A percentile compares a stretch with the other conserved stretches of the same genome.
Conservation (phyloP, 2,329 filamentous ascomycete genomes). For the Sporothrix pseudoabietina region DNA sequence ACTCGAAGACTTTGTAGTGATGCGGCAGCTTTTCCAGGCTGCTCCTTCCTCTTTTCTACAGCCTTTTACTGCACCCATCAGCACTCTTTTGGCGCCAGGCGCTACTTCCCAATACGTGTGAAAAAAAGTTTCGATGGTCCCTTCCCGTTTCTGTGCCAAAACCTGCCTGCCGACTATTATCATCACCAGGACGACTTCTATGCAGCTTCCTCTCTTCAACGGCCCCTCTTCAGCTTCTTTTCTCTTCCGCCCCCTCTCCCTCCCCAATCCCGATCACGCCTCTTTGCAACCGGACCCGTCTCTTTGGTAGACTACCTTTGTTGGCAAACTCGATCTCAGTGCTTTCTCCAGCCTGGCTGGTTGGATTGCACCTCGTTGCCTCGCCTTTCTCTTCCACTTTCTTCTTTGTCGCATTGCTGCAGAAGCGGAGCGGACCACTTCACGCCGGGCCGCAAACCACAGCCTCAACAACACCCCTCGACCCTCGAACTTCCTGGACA, state of each 20-base stretch:
- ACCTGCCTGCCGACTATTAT: conserved; percentile 14
- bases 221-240: background rate
- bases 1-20: background rate
- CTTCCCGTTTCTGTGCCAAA: conserved; percentile 11
- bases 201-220: conserved; percentile 4
- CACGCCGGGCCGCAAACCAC: background rate
- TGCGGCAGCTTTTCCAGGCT: background rate
- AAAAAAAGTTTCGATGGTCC: conserved; percentile 26
- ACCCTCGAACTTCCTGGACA: background rate
- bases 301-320: background rate
- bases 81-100: conserved; percentile 4
- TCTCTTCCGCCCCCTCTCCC: background rate
- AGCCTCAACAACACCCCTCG: background rate
- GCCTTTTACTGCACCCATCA: background rate
- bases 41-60: conserved; percentile 9
- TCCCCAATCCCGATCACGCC: background rate
- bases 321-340: background rate
- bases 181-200: conserved; percentile 11
- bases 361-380: conserved; percentile 2
- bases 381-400: background rate
- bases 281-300: background rate
- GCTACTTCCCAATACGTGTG: conserved; percentile 6
- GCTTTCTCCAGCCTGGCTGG: conserved; percentile 21
- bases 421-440: conserved; percentile 5
- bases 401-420: conserved; percentile 21